These are phyloP conservation scores for Cryptosporidium bovis DNA, from an alignment of 169 alveolate genomes.

Conservation along the genomic window DNA sequence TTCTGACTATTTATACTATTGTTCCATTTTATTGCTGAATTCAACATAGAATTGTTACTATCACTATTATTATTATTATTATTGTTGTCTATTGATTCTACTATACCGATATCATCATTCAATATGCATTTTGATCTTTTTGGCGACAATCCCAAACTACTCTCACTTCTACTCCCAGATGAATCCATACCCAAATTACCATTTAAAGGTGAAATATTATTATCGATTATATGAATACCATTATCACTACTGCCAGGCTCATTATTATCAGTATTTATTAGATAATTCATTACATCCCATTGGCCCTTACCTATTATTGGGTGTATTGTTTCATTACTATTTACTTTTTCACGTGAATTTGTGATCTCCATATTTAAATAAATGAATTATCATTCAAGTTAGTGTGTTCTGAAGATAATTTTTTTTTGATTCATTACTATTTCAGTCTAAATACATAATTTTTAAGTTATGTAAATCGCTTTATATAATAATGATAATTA, in stretches of 20 bases:
- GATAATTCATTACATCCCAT: constrained; percentile 28
- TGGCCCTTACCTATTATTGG: constrained; percentile 46
- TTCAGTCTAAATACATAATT: not conserved
- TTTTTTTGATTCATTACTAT: constrained; percentile 1
- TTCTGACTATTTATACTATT: not conserved
- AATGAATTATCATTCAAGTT: constrained; percentile 23
- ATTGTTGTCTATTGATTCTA: no score
- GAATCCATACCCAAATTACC: constrained; percentile 21
- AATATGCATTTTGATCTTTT: constrained; percentile 39
- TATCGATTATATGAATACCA: not conserved
- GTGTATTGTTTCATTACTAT: constrained; percentile 31
- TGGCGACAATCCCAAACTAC: constrained; percentile 34
- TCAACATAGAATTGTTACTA: not conserved
- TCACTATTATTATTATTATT: not conserved
- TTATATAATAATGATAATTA: not conserved
- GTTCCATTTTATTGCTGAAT: constrained; percentile 36
- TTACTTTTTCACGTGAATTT: constrained; percentile 9
- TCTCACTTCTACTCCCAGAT: not conserved
- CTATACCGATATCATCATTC: not conserved
- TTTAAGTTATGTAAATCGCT: no score
- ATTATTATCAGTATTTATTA: constrained; percentile 4
- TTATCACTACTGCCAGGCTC: not conserved
- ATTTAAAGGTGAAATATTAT: not conserved
- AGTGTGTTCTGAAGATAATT: constrained; percentile 2
- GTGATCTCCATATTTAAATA: constrained; percentile 14